Base-by-base conservation (phyloP, 2,329 filamentous ascomycete genomes). In the Talaromyces rugulosus region DNA sequence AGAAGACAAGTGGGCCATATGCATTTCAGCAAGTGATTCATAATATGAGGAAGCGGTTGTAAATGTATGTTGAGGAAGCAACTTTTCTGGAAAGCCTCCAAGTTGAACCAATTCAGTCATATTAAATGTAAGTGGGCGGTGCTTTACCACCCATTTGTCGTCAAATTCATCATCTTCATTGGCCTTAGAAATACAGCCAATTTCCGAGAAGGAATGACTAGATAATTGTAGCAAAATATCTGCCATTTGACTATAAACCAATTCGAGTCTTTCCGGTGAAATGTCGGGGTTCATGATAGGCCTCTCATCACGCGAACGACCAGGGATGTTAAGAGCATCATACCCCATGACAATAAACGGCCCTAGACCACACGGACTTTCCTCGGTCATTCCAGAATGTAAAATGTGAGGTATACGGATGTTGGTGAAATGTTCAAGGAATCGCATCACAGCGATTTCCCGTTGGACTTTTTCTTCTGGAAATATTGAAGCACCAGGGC, bases 91-190 rank as follows among this genome's bases (percentile, higher is more conserved):
- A 36, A 69, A 63, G 50, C 66, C 66, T 14, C 65, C 67, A 59
- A 70, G 68, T 60, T 69, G 70, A 34, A 63, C 64, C 55, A 69
- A 65, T 27, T 63, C 58, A 62, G 72, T 74, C 69, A 72, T 70
- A 36, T 70, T 69, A 28, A 65, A 64, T 27, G 66, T 66, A n/a
- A 68, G 57, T 31, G 63, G 58, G 44, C 61, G 50, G 27, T 61
- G 60, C 14, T 56, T 28, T 27, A 63, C 52, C 30, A 33, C 36
- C 57, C 61, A 63, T 36, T 36, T 5, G 12, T 31, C 34, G n/a
- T 53, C 57, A 34, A 40, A 53, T 36, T 58, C 57, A 50, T 60
- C 58, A 44, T 60, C 14, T 33, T 27, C 55, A 16, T 60, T 52
- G 28, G 67, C 69, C 14, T 36, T 36, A 1, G 34, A 14, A 36